A percentile compares a stretch with the other conserved stretches of the same genome.
Conservation (phyloP, 2,329 filamentous ascomycete genomes). For the Elsinoe australis region DNA sequence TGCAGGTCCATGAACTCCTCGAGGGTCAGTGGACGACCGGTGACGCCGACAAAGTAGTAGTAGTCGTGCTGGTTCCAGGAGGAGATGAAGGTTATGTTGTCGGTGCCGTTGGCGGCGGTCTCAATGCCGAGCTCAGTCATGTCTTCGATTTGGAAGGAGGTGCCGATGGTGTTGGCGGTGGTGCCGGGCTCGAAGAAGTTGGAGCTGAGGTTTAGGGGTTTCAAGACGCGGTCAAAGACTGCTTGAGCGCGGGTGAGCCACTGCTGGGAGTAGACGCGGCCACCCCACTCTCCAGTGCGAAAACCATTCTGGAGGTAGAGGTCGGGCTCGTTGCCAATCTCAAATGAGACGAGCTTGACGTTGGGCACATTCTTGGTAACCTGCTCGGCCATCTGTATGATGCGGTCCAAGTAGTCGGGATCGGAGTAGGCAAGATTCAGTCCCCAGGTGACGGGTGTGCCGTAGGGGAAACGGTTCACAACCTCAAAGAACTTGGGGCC, state of each 20-base stretch:
- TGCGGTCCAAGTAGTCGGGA: constrained; percentile 38
- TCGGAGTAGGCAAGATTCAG: constrained; percentile 44
- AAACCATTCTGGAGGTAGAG: constrained; percentile 40
- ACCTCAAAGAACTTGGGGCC: constrained; percentile 42
- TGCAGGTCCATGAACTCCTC: constrained; percentile 40
- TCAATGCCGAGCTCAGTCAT: constrained; percentile 37
- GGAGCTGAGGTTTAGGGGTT: constrained; percentile 34
- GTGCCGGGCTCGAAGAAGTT: constrained; percentile 44
- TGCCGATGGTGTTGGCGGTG: constrained; percentile 46
- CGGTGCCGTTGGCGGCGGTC: constrained; percentile 30
- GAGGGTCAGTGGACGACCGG: constrained; percentile 38
- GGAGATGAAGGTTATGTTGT: constrained; percentile 29
- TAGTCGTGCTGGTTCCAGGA: constrained; percentile 50
- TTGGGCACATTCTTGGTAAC: constrained; percentile 33
- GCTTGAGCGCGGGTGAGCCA: constrained; percentile 40
- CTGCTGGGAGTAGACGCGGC: constrained; percentile 38
- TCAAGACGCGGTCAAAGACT: constrained; percentile 40
- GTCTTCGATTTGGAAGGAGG: constrained; percentile 41
- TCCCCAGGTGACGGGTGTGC: constrained; percentile 44
- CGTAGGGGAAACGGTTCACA: constrained; percentile 43
- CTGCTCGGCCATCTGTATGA: constrained; percentile 37
- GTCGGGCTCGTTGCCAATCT: constrained; percentile 40
- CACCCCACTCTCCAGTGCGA: constrained; percentile 39
- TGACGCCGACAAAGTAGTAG: constrained; percentile 46
- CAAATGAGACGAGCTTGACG: constrained; percentile 36